These are phyloP conservation scores for Cucurbita argyrosperma DNA, from an alignment of 306 rosid genomes.

Conservation along the genomic window DNA sequence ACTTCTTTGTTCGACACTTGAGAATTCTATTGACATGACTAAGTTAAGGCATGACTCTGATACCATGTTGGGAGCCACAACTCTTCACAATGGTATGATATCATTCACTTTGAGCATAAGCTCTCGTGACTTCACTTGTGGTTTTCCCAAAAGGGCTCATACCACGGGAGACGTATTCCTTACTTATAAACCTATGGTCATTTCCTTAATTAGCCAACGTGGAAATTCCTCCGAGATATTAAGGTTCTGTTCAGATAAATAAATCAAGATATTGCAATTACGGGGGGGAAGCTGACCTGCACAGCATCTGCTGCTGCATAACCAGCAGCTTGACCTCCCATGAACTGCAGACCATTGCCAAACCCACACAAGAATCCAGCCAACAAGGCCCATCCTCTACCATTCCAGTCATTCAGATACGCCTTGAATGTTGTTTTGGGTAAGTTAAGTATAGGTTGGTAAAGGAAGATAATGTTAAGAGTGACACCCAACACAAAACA, in stretches of 20 bases:
- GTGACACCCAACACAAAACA: slow-evolving; percentile 55
- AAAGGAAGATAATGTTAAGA: slow-evolving; percentile 64
- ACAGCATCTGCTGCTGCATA: slow-evolving; percentile 99
- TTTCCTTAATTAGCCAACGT: no score
- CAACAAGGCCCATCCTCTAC: slow-evolving; percentile 85
- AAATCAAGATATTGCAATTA: no score
- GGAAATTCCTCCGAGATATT: no score
- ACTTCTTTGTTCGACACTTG: no score
- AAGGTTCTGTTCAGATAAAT: background rate
- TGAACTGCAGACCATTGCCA: slow-evolving; percentile 91
- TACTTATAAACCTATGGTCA: no score
- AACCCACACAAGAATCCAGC: slow-evolving; percentile 89
- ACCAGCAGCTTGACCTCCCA: slow-evolving; percentile 99
- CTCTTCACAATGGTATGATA: no score
- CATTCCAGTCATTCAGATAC: slow-evolving; percentile 66
- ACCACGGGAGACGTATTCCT: no score
- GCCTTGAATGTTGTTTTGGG: slow-evolving; percentile 67
- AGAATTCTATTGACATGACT: no score
- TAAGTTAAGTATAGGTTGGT: slow-evolving; percentile 51
- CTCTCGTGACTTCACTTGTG: fast-evolving
- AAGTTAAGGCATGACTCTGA: no score
- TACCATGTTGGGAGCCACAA: no score
- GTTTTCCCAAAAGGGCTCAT: no score
- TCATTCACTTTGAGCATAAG: no score
- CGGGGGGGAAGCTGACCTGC: slow-evolving; percentile 40